These are phyloP conservation scores for Pyrus hybrid DNA, from an alignment of 331 rosid genomes.

Conservation along the genomic window DNA sequence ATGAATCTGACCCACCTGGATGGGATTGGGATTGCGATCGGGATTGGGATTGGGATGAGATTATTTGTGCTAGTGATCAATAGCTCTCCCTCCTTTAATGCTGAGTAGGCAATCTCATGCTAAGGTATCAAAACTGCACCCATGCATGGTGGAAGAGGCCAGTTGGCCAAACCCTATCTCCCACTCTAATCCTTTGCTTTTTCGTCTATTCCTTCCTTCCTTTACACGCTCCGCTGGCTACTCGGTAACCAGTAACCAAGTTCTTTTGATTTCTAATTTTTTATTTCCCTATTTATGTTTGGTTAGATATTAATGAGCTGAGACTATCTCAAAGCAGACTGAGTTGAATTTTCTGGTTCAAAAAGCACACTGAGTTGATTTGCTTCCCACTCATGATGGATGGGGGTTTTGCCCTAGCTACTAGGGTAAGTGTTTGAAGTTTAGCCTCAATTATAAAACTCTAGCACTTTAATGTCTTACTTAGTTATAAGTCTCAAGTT, in stretches of 20 bases:
- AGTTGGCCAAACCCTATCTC: background rate
- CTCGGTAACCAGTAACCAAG: background rate
- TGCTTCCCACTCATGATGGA: no score
- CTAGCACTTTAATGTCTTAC: no score
- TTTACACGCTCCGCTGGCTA: background rate
- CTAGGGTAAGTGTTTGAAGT: no score
- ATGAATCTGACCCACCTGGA: conserved; percentile 18
- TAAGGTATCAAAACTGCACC: conserved; percentile 14
- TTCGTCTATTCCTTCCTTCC: conserved; percentile 9
- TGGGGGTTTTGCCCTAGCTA: no score
- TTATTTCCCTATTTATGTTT: no score
- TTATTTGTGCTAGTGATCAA: background rate
- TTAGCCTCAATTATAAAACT: no score
- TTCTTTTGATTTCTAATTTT: background rate
- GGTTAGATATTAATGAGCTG: no score
- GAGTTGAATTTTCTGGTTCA: no score
- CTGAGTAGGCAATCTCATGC: conserved; percentile 14
- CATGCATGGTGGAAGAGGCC: background rate
- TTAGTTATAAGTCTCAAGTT: no score
- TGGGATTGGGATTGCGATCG: background rate
- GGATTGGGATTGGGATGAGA: background rate
- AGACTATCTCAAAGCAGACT: no score
- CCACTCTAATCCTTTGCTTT: conserved; percentile 10
- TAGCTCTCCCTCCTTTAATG: conserved; percentile 16
- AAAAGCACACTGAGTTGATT: no score